Base-by-base conservation (phyloP, 208 protist genomes). In the Wallacemonas sp. region DNA sequence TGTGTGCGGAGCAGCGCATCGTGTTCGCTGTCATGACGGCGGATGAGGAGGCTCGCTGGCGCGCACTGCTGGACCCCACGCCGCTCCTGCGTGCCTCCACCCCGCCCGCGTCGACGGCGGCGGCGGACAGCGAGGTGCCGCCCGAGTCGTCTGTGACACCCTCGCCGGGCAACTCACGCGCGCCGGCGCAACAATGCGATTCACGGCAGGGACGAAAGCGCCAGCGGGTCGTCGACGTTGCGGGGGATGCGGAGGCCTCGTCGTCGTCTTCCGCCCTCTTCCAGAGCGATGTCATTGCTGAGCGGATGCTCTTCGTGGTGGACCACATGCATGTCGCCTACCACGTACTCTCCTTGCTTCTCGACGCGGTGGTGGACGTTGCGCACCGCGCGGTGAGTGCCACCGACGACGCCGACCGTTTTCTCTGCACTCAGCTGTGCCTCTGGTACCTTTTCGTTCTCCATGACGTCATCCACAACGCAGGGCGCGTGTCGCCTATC, bases 301-400 rank as follows among this genome's bases (percentile, higher is more conserved):
- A 61, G 32, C 77, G 83, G 19, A 92, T 91, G 85, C 32, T 73
- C 13, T 92, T 91, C 50, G 84, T 79, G 13, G 58, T 95, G 27
- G 81, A 91, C 17, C 83, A 92, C 69, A 63, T 73, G n/a, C 33
- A 76, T 17, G 68, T 67, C 2, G 73, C 76, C 4, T 62, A 82
- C 22, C 85, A 95, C 67, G 38, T 82, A 17, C 50, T 91, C 48
- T 89, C 81, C 46, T 30, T 92, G n/a, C 54, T 90, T 13, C 73
- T 92, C n/a, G 89, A 95, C 58, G 73, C 75, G 27, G 38, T 91
- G 36, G 57, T 92, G 30, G 58, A 26, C 30, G 32, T 87, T 10
- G 87, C 87, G 21, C 82, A 62, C 71, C 6, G 77, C 69, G 3
- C 48, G 50, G 21, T 17, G 61, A 30, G 10, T 62, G 41, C 15